Evolutionary conservation across 2,329 filamentous ascomycete species (phyloP).

Genomic region (Calonectria pseudoreteaudii): DNA sequence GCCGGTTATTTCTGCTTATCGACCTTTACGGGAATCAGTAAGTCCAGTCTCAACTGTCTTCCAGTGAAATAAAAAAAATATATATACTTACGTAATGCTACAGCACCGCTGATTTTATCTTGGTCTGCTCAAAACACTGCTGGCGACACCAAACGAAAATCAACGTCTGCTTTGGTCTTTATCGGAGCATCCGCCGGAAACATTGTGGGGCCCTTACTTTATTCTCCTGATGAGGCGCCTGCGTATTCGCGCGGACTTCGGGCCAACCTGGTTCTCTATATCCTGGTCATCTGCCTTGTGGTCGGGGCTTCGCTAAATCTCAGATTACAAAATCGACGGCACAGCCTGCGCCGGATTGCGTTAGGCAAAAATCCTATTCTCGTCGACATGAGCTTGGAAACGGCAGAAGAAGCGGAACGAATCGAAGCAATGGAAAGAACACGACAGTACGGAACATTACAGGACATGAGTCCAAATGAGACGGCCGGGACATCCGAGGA

Average conservation of each 20-base stretch:
- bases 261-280: slow-evolving; percentile 71
- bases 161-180: slow-evolving; percentile 73
- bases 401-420: slow-evolving; percentile 55
- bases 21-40: slow-evolving; percentile 62
- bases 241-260: slow-evolving; percentile 63
- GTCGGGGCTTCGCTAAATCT: slow-evolving; percentile 58
- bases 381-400: slow-evolving; percentile 70
- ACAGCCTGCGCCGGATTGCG: slow-evolving; percentile 64
- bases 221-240: slow-evolving; percentile 63
- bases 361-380: slow-evolving; percentile 70
- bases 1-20: slow-evolving; percentile 70
- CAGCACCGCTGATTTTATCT: slow-evolving; percentile 68
- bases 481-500: slow-evolving; percentile 20
- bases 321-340: slow-evolving; percentile 64
- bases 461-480: slow-evolving; percentile 18
- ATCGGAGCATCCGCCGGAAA: slow-evolving; percentile 75
- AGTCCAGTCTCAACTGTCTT: slow-evolving; percentile 44
- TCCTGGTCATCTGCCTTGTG: slow-evolving; percentile 67
- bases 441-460: slow-evolving; percentile 19
- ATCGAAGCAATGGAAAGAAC: slow-evolving; percentile 46
- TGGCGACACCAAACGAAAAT: slow-evolving; percentile 77
- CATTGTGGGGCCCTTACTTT: slow-evolving; percentile 74
- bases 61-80: slow-evolving; percentile 29
- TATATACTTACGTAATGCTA: slow-evolving; percentile 38
- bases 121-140: slow-evolving; percentile 74